Conservation (phyloP, 2,329 filamentous ascomycete genomes). For the Achaetomium macrosporum region DNA sequence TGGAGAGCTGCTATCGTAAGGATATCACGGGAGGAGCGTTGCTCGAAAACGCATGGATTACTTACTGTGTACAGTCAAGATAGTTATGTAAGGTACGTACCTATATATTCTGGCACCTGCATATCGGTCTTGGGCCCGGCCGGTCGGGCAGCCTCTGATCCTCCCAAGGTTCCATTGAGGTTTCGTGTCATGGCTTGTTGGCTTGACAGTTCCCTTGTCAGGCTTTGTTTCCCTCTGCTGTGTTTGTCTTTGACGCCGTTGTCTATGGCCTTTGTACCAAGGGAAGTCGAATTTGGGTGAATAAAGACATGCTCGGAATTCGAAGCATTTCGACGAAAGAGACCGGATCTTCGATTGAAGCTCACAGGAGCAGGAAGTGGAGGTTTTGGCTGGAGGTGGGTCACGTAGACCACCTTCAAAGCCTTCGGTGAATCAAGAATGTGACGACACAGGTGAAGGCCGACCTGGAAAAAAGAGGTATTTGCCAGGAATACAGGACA, state of each 20-base stretch:
- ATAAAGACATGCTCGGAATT: no score
- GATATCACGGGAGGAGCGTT: no score
- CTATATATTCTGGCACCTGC: no score
- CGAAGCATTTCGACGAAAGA: no score
- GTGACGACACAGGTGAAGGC: neutral
- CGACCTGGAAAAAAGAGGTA: neutral
- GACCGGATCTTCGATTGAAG: no score
- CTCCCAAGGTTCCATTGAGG: neutral
- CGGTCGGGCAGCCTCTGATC: conserved; percentile 1
- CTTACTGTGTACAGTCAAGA: no score
- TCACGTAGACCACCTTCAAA: conserved; percentile 2
- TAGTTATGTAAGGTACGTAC: no score
- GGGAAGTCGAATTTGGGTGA: no score
- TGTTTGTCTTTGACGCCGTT: no score
- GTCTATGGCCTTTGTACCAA: no score
- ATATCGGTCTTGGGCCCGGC: neutral
- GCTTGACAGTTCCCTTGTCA: conserved; percentile 6
- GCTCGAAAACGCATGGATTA: no score
- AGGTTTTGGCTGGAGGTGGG: neutral
- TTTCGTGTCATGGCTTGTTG: conserved; percentile 10
- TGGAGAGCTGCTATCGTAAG: no score
- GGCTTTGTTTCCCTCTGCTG: neutral
- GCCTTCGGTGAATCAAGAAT: conserved; percentile 5
- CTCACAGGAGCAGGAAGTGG: neutral
- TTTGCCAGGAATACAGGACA: neutral